Evolutionary conservation across 352 stramenopile genomes (phyloP).

Genomic region (Globisporangium alternatum): DNA sequence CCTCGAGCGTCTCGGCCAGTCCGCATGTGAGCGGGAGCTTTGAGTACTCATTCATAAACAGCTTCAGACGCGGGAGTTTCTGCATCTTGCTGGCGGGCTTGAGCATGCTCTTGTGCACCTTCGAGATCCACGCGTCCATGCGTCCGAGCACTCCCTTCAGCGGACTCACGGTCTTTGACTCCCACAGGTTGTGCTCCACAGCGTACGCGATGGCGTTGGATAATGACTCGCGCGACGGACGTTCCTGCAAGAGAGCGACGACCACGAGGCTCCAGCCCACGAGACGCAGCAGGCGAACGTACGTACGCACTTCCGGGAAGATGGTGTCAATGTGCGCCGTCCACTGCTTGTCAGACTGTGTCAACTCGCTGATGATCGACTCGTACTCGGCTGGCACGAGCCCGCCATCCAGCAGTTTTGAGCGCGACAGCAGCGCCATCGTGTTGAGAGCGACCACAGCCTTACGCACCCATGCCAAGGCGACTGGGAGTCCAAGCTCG

Average conservation of each 20-base stretch:
- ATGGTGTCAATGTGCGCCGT: slow-evolving; percentile 44
- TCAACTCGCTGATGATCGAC: slow-evolving; percentile 34
- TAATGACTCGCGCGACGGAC: slow-evolving; percentile 61
- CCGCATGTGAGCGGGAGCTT: slow-evolving; percentile 79
- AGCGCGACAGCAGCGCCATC: slow-evolving; percentile 33
- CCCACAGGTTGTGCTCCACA: slow-evolving; percentile 55
- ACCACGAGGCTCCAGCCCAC: slow-evolving; percentile 77
- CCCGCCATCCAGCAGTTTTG: slow-evolving; percentile 24
- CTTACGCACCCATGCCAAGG: slow-evolving; percentile 53
- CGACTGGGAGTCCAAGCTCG: slow-evolving; percentile 52
- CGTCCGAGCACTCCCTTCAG: slow-evolving; percentile 71
- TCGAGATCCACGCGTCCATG: slow-evolving; percentile 79
- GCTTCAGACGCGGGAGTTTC: slow-evolving; percentile 56
- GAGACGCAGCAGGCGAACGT: slow-evolving; percentile 57
- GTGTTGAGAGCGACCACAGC: slow-evolving; percentile 55
- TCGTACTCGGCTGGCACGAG: slow-evolving; percentile 55
- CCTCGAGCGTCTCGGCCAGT: slow-evolving; percentile 32
- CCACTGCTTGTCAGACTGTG: slow-evolving; percentile 5
- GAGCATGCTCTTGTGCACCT: slow-evolving; percentile 70
- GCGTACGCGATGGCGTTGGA: slow-evolving; percentile 64
- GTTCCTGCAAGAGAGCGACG: slow-evolving; percentile 71
- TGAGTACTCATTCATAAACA: slow-evolving; percentile 85
- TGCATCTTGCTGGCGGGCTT: slow-evolving; percentile 63
- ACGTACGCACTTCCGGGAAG: slow-evolving; percentile 68
- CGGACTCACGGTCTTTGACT: slow-evolving; percentile 57